Conservation (phyloP, 352 stramenopile species). For the Pythium dissotocum region DNA sequence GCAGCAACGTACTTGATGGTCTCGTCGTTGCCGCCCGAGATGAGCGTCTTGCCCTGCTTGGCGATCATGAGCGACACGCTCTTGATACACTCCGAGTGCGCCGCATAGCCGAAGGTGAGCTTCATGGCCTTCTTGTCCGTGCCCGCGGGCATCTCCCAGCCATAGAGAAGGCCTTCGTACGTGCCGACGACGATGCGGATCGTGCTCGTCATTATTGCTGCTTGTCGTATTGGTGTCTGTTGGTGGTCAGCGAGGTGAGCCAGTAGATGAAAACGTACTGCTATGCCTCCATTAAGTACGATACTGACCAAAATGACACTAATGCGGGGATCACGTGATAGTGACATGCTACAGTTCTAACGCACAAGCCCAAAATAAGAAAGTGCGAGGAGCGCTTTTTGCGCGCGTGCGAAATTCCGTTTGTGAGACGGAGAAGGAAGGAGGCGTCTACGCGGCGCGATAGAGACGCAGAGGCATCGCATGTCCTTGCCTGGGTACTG, state of each 20-base stretch:
- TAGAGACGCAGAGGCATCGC: neutral
- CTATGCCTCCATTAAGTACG: conserved; percentile 25
- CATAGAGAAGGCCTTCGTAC: conserved; percentile 87
- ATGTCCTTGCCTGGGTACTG: neutral
- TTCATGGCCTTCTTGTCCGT: conserved; percentile 61
- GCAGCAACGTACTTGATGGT: conserved; percentile 74
- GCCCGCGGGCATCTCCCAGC: conserved; percentile 63
- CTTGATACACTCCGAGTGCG: conserved; percentile 86
- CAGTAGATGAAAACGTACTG: conserved; percentile 20
- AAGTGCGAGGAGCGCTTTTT: neutral
- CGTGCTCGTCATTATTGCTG: conserved; percentile 31
- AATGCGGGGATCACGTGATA: neutral
- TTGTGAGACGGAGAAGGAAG: neutral
- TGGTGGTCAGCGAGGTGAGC: conserved; percentile 25
- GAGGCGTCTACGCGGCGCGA: neutral
- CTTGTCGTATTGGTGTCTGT: conserved; percentile 20
- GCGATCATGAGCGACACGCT: conserved; percentile 79
- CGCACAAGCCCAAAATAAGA: neutral
- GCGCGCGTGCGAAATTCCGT: neutral
- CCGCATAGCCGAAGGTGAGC: conserved; percentile 83
- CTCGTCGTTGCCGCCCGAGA: conserved; percentile 84
- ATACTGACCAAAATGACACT: conserved; percentile 5
- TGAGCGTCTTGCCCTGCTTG: conserved; percentile 79
- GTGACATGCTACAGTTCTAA: conserved; percentile 28
- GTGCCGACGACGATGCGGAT: conserved; percentile 83